Base-by-base conservation (phyloP, 495 filamentous ascomycete species). In the Ascobolus immersus region DNA sequence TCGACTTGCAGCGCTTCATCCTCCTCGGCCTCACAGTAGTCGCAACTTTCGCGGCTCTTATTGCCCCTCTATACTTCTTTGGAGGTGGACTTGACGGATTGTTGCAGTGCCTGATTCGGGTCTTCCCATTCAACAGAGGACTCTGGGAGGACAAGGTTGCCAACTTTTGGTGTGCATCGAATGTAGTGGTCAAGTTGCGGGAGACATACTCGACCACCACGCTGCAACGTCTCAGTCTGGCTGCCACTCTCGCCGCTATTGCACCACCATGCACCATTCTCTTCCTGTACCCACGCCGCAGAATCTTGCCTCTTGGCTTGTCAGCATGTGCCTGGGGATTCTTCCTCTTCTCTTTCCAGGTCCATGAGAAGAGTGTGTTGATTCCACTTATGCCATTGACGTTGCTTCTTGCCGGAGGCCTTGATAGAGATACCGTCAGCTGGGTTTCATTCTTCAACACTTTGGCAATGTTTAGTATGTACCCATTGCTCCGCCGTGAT, bases 111-210 rank as follows among this genome's bases (percentile, higher is more conserved):
- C 52, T 91, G 20, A 72, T 86, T 44, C 72, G 86, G n/a, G 61
- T 93, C 23, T 91, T 96, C 45, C 86, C 86, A 5, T 94, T 96
- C 44, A 68, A 80, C 9, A 70, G 86, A 18, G 86, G 86, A 13
- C 59, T 94, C 18, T 96, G 93, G 47, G 86, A 96, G 56, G 86
- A 94, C 57, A 96, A 96, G 52, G 86, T 96, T 21, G 86, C 86
- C 39, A 96, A 96, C 44, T 68, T 91, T 44, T 96, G 86, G 86
- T 96, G 86, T 50, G 71, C 79, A 10, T 57, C 81, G 32, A 84
- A 94, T 52, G 70, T 82, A 1, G 58, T 84, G 30, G 60, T 90
- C 55, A 96, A 94, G 54, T 64, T 93, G 24, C 63, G 72, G 37
- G 56, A 67, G 8, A 57, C 61, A 26, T 77, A 73, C 29, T 67